Evolutionary conservation across 1,139 yeast species (phyloP).

Genomic region (Suhomyces taliae): DNA sequence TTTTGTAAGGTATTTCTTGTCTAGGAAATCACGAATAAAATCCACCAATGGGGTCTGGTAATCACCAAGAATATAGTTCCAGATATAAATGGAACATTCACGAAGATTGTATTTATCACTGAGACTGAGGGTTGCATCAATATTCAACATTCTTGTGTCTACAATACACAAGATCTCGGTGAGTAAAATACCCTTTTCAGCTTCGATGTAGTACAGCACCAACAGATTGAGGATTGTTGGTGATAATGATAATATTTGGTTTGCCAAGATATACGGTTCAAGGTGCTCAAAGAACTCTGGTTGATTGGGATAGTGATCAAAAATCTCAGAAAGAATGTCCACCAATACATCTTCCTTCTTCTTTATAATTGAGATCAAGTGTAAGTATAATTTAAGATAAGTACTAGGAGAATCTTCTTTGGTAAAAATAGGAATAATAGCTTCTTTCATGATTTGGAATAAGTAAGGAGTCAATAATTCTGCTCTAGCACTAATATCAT

Average conservation of each 20-base stretch:
- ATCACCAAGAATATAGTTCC: constrained; percentile 66
- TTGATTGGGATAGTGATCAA: constrained; percentile 43
- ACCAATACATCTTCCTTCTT: constrained; percentile 18
- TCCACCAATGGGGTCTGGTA: constrained; percentile 67
- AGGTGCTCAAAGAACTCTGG: constrained; percentile 49
- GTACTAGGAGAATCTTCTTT: background rate
- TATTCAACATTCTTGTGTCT: constrained; percentile 66
- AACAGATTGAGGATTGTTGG: constrained; percentile 62
- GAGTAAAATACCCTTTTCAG: constrained; percentile 45
- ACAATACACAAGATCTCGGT: constrained; percentile 68
- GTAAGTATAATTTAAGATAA: constrained; percentile 23
- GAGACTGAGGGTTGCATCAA: constrained; percentile 65
- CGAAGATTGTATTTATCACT: constrained; percentile 55
- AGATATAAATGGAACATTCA: constrained; percentile 66
- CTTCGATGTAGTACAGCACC: constrained; percentile 48
- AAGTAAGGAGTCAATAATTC: constrained; percentile 54
- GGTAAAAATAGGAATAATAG: constrained; percentile 42
- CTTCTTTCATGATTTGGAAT: constrained; percentile 54
- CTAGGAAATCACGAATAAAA: constrained; percentile 37
- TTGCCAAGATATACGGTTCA: constrained; percentile 51
- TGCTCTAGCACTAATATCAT: constrained; percentile 42
- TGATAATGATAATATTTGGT: constrained; percentile 50
- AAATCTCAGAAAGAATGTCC: constrained; percentile 52
- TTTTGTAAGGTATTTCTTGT: background rate
- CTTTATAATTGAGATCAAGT: constrained; percentile 22